Evolutionary conservation across 345 rosid species (phyloP), one percentile per base, ranked within the genome.

Genomic region (Citrus cavaleriei): DNA sequence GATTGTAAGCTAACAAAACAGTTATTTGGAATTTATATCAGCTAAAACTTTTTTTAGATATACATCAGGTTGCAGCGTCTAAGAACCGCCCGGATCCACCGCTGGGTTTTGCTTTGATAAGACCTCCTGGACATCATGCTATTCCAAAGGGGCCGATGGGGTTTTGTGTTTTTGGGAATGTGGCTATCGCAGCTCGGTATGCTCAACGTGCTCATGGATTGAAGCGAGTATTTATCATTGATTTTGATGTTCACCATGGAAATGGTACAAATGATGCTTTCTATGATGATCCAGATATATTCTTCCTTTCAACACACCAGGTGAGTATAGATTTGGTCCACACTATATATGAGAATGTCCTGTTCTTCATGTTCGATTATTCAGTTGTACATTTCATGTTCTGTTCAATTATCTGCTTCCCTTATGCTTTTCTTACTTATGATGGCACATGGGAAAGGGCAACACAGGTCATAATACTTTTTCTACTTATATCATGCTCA

Each of bases 181-280:
- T 93, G 69, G 97, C 98, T 38, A 88, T 95, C 49, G 98, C 99
- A 80, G 99, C 98, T 84, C 97, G 96, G 70, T 87, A 95, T 84
- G 97, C 93, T 27, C 98, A 95, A 78, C 90, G 80, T 5, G 82
- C 80, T 51, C 93, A 92, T 83, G 88, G 95, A 74, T 82, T 93
- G 73, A 89, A 87, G 80, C 91, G 95, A 1, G 87, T 92, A 54
- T 90, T 93, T 74, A 89, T 95, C 76, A 89, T 93, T 81, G 98
- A 95, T 90, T 95, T 95, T 42, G 96, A 95, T 85, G 97, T 95
- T 87, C 99, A 93, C 86, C 98, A 95, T 67, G 98, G 99, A 75
- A 95, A 95, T 85, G 98, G 99, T 28, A 93, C 96, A 37, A 92
- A 90, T 76, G 98, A 93, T 84, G 93, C 93, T 7, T 95, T 95